Evolutionary conservation across 2,329 filamentous ascomycete species (phyloP).

Genomic region (Alternaria consortialis): DNA sequence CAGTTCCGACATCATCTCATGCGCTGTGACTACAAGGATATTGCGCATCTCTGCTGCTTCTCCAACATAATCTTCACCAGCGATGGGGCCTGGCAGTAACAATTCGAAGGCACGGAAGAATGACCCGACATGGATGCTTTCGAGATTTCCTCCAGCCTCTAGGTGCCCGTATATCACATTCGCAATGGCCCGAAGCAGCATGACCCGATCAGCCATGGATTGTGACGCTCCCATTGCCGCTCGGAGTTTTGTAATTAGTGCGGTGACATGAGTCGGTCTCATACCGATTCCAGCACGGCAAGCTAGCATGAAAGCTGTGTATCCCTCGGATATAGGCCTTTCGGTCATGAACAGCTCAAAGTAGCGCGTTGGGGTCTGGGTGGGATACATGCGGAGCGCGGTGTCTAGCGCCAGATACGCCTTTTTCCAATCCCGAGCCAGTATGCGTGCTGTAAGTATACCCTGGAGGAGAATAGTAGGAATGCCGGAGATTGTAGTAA

Average conservation of each 20-base stretch:
- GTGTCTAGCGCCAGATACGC: slow-evolving; percentile 63
- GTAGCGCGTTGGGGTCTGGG: slow-evolving; percentile 52
- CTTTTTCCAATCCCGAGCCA: slow-evolving; percentile 56
- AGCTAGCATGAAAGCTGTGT: slow-evolving; percentile 58
- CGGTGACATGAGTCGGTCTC: slow-evolving; percentile 43
- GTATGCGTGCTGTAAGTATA: slow-evolving; percentile 58
- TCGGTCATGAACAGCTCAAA: slow-evolving; percentile 58
- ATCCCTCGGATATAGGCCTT: slow-evolving; percentile 58
- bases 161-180: slow-evolving; percentile 55
- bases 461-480: slow-evolving; percentile 58
- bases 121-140: slow-evolving; percentile 48
- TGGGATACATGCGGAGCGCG: slow-evolving; percentile 57
- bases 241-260: slow-evolving; percentile 45
- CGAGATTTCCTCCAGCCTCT: slow-evolving; percentile 50
- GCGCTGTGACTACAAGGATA: slow-evolving; percentile 33
- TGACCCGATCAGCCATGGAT: slow-evolving; percentile 32
- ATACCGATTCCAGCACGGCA: slow-evolving; percentile 56
- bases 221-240: slow-evolving; percentile 27
- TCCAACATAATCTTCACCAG: slow-evolving; percentile 28
- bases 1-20: slow-evolving; percentile 34
- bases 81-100: slow-evolving; percentile 32
- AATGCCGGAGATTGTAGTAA: slow-evolving; percentile 45
- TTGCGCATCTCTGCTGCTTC: slow-evolving; percentile 34
- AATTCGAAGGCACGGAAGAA: slow-evolving; percentile 49
- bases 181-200: slow-evolving; percentile 51